A percentile compares a stretch with the other conserved stretches of the same genome.
Evolutionary conservation across 2,329 filamentous ascomycete genomes (phyloP).

Genomic region (Aspergillus unguis): DNA sequence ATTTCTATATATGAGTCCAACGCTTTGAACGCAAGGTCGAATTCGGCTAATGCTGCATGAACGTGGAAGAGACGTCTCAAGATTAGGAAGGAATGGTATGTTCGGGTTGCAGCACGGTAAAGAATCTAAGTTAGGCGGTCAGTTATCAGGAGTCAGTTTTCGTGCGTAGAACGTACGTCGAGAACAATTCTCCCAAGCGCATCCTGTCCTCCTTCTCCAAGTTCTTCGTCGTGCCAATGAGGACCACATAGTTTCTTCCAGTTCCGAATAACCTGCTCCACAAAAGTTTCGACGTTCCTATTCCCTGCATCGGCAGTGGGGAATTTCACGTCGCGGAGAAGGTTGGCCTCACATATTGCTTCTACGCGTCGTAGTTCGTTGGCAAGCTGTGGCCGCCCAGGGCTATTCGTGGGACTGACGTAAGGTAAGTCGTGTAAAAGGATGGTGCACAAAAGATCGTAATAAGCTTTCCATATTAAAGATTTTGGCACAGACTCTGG

Average conservation of each 20-base stretch:
- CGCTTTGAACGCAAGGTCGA: slow-evolving; percentile 84
- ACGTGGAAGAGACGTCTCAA: slow-evolving; percentile 82
- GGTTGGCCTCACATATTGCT: slow-evolving; percentile 70
- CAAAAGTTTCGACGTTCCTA: slow-evolving; percentile 76
- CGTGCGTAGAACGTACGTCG: slow-evolving; percentile 48
- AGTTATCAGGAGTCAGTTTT: slow-evolving; percentile 5
- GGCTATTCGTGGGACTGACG: slow-evolving; percentile 25
- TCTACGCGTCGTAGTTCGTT: slow-evolving; percentile 78
- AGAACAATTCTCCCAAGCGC: slow-evolving; percentile 72
- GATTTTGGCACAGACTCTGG: slow-evolving; percentile 26
- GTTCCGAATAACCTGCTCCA: slow-evolving; percentile 74
- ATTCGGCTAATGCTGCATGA: slow-evolving; percentile 83
- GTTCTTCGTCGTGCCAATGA: slow-evolving; percentile 74
- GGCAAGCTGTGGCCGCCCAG: slow-evolving; percentile 62
- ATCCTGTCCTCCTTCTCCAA: slow-evolving; percentile 77
- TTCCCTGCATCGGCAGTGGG: slow-evolving; percentile 78
- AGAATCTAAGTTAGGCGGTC: slow-evolving; percentile 57
- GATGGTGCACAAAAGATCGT: slow-evolving; percentile 72
- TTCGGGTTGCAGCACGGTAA: slow-evolving; percentile 87
- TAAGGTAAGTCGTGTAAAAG: slow-evolving; percentile 55
- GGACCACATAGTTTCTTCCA: slow-evolving; percentile 80
- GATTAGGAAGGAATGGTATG: slow-evolving; percentile 90
- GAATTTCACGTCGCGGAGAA: slow-evolving; percentile 77
- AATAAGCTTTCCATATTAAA: slow-evolving; percentile 81
- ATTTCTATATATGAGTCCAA: slow-evolving; percentile 91